A percentile compares a stretch with the other conserved stretches of the same genome.
phyloP scores from a whole-genome alignment of 1,139 yeast species.

The Geotrichum citri-aurantii region DNA sequence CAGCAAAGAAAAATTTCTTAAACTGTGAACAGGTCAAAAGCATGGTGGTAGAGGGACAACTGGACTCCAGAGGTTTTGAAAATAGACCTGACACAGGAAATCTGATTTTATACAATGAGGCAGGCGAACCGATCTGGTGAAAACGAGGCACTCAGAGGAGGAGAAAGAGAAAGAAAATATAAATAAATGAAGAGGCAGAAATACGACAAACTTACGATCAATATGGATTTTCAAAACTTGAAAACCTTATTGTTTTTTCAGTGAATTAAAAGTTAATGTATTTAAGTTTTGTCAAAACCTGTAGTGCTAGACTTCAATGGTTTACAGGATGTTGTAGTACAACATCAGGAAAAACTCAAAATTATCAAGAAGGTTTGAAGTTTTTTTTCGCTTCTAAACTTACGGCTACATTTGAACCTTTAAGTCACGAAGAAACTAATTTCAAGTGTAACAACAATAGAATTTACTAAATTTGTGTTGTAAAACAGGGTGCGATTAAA shows the following conservation, averaged over 20 bases:
- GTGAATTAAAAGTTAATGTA: too few relatives aligned
- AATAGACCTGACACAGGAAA: constrained; percentile 39
- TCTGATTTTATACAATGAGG: constrained; percentile 39
- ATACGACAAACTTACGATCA: too few relatives aligned
- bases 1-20: too few relatives aligned
- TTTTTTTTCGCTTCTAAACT: background rate
- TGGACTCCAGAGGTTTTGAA: constrained; percentile 31
- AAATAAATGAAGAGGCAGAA: background rate
- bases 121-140: constrained; percentile 39
- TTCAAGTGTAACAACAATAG: too few relatives aligned
- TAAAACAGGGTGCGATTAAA: too few relatives aligned
- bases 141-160: background rate
- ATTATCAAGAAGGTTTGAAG: background rate
- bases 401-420: background rate
- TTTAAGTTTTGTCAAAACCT: too few relatives aligned
- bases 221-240: background rate
- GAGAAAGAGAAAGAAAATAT: background rate
- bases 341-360: too few relatives aligned
- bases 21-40: constrained; percentile 21
- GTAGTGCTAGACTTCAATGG: too few relatives aligned
- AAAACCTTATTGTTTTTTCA: background rate
- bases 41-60: constrained; percentile 25
- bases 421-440: too few relatives aligned
- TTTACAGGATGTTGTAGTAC: too few relatives aligned
- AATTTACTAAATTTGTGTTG: too few relatives aligned